Base-by-base conservation (phyloP, 192 early-diverging fungal genomes). In the Dimargaris xerosporica region DNA sequence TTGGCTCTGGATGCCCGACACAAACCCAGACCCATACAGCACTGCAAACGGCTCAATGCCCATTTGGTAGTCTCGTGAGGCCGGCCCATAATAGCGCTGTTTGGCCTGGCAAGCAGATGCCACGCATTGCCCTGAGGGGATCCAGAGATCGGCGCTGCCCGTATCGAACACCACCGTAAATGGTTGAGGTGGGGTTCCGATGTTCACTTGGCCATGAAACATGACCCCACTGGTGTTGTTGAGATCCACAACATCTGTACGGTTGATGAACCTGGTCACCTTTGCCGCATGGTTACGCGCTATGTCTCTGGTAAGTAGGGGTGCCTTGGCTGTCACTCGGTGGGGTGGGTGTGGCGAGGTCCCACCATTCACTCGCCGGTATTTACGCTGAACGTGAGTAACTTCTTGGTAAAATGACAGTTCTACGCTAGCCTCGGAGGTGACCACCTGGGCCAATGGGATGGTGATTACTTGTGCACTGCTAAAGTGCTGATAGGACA, bases 141-240 rank as follows among this genome's bases (percentile, higher is more conserved):
- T 72, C 80, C 80, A 82, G 63, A 80, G 72, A 52, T 82, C 80
- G 5, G 74, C 75, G 65, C 74, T 77, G 44, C 80, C 80, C 0
- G 80, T 82, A 53, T 82, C 80, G 63, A 82, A 80, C 21, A 82
- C 78, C 16, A 82, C 78, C 9, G 68, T 66, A 53, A 82, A 82
- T 56, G 58, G 68, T 62, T 82, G 80, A 16, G 73, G 62, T 2
- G 80, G 78, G 13, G 80, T 74, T 10, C 80, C 80, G 13, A 82
- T 65, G 39, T 68, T 21, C 46, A 82, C 64, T 2, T 51, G 55
- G 47, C 74, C 74, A 67, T 67, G 72, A 62, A 72, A 75, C 26
- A 45, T 43, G 12, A 63, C 34, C 21, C 34, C 45, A 26, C 62
- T 34, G 19, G 67, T 65, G 45, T 68, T 68, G 16, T 65, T 23